Evolutionary conservation across 2,329 filamentous ascomycete species (phyloP), one percentile per base, ranked within the genome.

Genomic region (Colletotrichum abscissum): DNA sequence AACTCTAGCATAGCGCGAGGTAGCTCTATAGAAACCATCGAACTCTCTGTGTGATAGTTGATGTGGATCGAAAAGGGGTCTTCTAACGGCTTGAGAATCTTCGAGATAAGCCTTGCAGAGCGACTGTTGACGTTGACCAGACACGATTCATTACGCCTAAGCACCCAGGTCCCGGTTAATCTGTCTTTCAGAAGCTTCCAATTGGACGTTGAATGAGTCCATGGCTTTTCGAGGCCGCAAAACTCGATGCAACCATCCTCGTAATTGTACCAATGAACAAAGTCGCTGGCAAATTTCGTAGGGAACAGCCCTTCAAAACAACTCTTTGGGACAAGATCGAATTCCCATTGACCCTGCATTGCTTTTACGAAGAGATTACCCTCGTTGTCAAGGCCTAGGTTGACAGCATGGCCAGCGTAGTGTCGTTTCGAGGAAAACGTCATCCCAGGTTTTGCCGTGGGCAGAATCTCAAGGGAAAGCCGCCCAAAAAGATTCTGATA

Each of bases 401-500:
- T 79, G 0, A 89, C 57, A 0, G 67, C 69, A 63, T 84, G 77
- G 0, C 76, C 82, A 0, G 75, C 74, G 12, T 81, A 80, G 0
- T 35, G 4, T 1, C 77, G 78, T 35, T 82, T 85, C 0, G 79
- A 78, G 0, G 83, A 84, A 65, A 86, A 88, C 0, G 75, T 64
- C 82, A 89, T 84, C 2, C 84, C 85, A 0, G 78, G 75, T 4
- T 76, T 68, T 1, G 72, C 74, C 1, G 81, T 82, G 0, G 85
- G 85, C 76, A 85, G 80, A 1, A 88, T 84, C 9, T 89, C 84
- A 2, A 90, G 63, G 0, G 79, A 62, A 0, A 79, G 78, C 5
- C 76, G 69, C 1, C 85, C 84, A 77, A 91, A 90, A 0, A 91
- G 76, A 0, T 76, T 76, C 0, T n/a, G 19, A 74, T 88, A 91